Evolutionary conservation across 495 filamentous ascomycete genomes (phyloP).

Genomic region (Neurospora sp.): DNA sequence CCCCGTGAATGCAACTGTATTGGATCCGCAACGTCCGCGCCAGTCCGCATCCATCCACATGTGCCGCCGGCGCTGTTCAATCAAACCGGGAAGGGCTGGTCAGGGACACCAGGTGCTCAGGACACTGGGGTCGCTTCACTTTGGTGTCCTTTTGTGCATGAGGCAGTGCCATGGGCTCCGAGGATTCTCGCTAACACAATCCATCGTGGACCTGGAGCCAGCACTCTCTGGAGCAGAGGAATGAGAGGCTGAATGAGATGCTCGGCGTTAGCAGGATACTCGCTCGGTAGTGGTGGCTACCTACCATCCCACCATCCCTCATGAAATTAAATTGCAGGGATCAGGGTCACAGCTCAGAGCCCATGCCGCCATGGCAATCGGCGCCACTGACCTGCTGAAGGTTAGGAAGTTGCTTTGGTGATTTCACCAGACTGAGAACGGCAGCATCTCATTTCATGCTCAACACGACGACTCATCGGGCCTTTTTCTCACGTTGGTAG

Average conservation of each 20-base stretch:
- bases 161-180: background rate
- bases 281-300: background rate
- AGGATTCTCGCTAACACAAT: background rate
- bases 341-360: background rate
- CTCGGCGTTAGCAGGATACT: background rate
- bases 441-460: background rate
- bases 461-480: background rate
- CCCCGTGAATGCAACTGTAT: background rate
- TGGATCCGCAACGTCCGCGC: background rate
- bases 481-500: background rate
- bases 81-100: background rate
- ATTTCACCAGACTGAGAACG: background rate
- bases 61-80: background rate
- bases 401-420: background rate
- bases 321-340: background rate
- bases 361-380: background rate
- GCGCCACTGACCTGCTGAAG: background rate
- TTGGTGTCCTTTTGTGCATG: background rate
- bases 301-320: background rate
- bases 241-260: background rate
- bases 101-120: background rate
- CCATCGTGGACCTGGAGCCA: background rate
- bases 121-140: background rate
- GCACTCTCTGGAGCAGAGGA: background rate
- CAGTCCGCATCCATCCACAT: background rate